Conservation (phyloP, 352 stramenopile genomes). For the Globisporangium emineosum region DNA sequence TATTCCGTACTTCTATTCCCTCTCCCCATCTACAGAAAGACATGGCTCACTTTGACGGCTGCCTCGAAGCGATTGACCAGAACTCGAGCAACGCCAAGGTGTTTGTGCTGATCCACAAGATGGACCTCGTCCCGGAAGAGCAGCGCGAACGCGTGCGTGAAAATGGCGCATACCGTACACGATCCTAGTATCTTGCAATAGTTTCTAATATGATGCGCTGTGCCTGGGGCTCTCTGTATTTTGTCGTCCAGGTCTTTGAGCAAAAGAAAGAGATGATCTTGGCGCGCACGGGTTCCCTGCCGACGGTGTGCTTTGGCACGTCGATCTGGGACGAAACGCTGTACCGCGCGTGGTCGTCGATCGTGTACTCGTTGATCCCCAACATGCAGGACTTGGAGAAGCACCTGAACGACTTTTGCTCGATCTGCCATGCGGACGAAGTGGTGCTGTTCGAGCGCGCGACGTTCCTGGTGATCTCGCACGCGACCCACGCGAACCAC, state of each 20-base stretch:
- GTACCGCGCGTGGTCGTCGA: constrained; percentile 98
- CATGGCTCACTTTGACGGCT: constrained; percentile 96
- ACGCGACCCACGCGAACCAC: constrained; percentile 90
- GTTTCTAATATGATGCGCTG: neutral
- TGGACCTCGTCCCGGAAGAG: constrained; percentile 95
- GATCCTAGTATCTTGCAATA: neutral
- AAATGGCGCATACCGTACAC: neutral
- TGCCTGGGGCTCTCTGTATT: constrained; percentile 1
- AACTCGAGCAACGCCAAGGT: constrained; percentile 98
- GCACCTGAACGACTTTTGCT: constrained; percentile 97
- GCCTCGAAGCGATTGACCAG: constrained; percentile 97
- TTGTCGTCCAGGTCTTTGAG: constrained; percentile 90
- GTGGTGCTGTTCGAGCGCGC: constrained; percentile 98
- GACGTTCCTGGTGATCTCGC: constrained; percentile 99
- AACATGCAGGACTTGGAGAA: constrained; percentile 97
- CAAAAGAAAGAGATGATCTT: constrained; percentile 94
- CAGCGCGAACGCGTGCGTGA: constrained; percentile 72
- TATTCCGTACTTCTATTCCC: too few relatives aligned
- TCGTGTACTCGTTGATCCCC: constrained; percentile 99
- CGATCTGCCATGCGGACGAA: constrained; percentile 95
- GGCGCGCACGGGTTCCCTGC: constrained; percentile 84
- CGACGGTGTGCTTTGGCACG: constrained; percentile 93
- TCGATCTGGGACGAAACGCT: constrained; percentile 99
- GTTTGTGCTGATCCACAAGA: constrained; percentile 99
- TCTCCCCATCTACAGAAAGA: constrained; percentile 87